These are phyloP conservation scores for Cryptosporidium ubiquitum DNA, from an alignment of 169 alveolate species.

Conservation along the genomic window DNA sequence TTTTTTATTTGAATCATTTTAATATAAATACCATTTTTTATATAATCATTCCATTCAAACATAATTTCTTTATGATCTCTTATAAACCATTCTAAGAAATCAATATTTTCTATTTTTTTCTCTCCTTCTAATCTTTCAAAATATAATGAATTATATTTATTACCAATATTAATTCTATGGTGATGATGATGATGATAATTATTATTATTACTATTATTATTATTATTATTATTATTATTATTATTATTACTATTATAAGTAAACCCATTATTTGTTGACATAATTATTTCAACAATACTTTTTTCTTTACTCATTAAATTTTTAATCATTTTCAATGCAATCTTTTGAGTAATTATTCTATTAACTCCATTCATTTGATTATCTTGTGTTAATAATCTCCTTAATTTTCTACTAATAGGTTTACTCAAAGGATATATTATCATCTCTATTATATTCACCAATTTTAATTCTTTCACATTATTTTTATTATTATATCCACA, in stretches of 20 bases:
- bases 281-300: conserved; percentile 20
- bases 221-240: too few species aligned
- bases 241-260: not conserved
- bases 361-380: not conserved
- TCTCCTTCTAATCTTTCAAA: not conserved
- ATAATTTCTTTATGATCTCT: conserved; percentile 9
- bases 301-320: conserved; percentile 4
- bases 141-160: too few species aligned
- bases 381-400: not conserved
- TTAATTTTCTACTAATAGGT: not conserved
- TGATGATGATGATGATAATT: too few species aligned
- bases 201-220: too few species aligned
- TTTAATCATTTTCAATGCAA: not conserved
- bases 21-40: not conserved
- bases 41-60: conserved; percentile 7
- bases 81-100: conserved; percentile 58
- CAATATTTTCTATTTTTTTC: conserved; percentile 25
- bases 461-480: conserved; percentile 8
- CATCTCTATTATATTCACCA: not conserved
- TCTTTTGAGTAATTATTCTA: too few species aligned
- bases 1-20: not conserved
- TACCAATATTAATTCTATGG: too few species aligned
- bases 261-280: conserved; percentile 47
- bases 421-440: conserved; percentile 36
- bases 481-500: conserved; percentile 1